These are phyloP conservation scores for Colletotrichum gigasporum DNA, from an alignment of 2,329 filamentous ascomycete species.

Conservation along the genomic window DNA sequence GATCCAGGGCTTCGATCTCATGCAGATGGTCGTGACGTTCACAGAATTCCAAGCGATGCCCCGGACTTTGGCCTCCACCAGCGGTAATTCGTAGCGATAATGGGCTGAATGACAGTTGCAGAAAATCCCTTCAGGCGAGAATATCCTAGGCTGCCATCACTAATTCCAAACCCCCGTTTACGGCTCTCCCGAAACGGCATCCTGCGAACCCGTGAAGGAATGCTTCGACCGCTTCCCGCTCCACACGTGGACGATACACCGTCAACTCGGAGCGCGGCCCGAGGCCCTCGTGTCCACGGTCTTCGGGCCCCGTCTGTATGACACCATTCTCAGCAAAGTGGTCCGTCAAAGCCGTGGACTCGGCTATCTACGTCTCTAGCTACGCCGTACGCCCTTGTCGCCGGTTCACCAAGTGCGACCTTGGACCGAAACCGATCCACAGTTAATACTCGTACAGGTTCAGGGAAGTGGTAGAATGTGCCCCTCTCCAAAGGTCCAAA, in stretches of 20 bases:
- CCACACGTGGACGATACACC: background rate
- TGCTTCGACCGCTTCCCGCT: background rate
- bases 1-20: slow-evolving; percentile 20
- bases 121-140: no score
- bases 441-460: background rate
- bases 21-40: background rate
- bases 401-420: background rate
- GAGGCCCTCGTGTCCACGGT: background rate
- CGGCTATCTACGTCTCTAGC: background rate
- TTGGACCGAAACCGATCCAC: background rate
- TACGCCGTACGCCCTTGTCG: background rate
- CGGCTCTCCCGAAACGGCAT: background rate
- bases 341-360: background rate
- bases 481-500: background rate
- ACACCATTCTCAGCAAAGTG: background rate
- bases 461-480: background rate
- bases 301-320: background rate
- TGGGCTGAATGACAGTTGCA: background rate
- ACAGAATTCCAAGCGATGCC: background rate
- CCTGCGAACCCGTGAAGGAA: background rate
- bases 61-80: background rate
- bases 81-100: background rate
- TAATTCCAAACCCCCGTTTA: no score
- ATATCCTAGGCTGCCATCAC: no score
- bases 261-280: background rate